A percentile compares a stretch with the other conserved stretches of the same genome.
Evolutionary conservation across 2,329 filamentous ascomycete genomes (phyloP).

Genomic region (Ophioceras dolichostomum): DNA sequence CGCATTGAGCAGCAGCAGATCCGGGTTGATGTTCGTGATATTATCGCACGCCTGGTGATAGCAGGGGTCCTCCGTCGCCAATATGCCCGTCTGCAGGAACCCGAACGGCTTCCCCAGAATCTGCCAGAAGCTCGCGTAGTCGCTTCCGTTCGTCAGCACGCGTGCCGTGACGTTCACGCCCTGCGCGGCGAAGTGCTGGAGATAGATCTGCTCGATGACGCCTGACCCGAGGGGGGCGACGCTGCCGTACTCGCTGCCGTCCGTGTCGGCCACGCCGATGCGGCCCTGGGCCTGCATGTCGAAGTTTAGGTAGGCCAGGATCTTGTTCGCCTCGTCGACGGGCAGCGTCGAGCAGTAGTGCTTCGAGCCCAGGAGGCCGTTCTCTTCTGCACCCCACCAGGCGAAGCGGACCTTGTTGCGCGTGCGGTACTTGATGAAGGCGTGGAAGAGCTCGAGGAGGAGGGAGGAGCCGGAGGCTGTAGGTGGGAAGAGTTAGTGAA

Average conservation of each 20-base stretch:
- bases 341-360: constrained; percentile 46
- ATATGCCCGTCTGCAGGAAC: constrained; percentile 62
- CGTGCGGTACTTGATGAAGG: constrained; percentile 34
- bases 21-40: constrained; percentile 40
- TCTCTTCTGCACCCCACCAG: constrained; percentile 58
- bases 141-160: constrained; percentile 51
- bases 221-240: constrained; percentile 42
- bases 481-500: not conserved
- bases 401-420: constrained; percentile 56
- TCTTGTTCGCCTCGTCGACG: constrained; percentile 45
- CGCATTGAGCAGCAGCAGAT: constrained; percentile 42
- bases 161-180: constrained; percentile 29
- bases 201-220: constrained; percentile 38
- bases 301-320: constrained; percentile 51
- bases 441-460: constrained; percentile 2
- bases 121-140: constrained; percentile 50
- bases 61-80: constrained; percentile 51
- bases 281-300: constrained; percentile 59
- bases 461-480: constrained; percentile 3
- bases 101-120: constrained; percentile 27
- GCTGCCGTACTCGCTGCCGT: constrained; percentile 55
- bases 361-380: constrained; percentile 51
- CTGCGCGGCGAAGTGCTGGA: constrained; percentile 27
- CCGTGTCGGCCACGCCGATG: constrained; percentile 57
- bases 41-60: constrained; percentile 53